phyloP scores from a whole-genome alignment of 805 yeast species.

The Ogataea zsoltii region DNA sequence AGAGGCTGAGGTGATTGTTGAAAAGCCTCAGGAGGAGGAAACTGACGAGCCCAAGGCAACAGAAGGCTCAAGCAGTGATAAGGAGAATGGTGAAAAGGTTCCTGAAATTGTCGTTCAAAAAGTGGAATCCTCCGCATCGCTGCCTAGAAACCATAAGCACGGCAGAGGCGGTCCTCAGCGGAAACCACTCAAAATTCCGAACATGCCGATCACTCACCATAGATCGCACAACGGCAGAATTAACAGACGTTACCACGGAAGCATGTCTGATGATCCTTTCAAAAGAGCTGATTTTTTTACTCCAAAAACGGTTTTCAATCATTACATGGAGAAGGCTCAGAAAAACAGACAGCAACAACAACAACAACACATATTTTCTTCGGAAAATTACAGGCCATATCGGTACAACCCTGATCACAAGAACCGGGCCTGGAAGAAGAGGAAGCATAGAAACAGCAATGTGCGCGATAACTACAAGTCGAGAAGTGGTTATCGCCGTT shows the following conservation, averaged over 20 bases:
- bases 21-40: conserved; percentile 18
- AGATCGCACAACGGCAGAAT: conserved; percentile 25
- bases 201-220: conserved; percentile 18
- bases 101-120: conserved; percentile 8
- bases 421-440: conserved; percentile 31
- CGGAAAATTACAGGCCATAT: conserved; percentile 16
- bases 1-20: conserved; percentile 21
- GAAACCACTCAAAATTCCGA: conserved; percentile 33
- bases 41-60: conserved; percentile 17
- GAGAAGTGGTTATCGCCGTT: conserved; percentile 12
- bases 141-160: conserved; percentile 15
- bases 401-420: conserved; percentile 25
- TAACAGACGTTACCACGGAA: conserved; percentile 13
- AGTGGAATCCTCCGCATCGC: background rate
- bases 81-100: conserved; percentile 26
- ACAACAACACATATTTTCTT: conserved; percentile 2
- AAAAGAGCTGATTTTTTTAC: conserved; percentile 76
- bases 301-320: conserved; percentile 71
- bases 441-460: conserved; percentile 27
- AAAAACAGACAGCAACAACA: conserved; percentile 34
- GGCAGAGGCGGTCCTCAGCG: conserved; percentile 23
- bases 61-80: conserved; percentile 24
- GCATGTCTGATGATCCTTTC: conserved; percentile 20
- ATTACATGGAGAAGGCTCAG: conserved; percentile 67
- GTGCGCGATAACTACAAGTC: conserved; percentile 20